Evolutionary conservation across 1,284 basidiomycete species (phyloP).

Genomic region (Coniophora puteana): DNA sequence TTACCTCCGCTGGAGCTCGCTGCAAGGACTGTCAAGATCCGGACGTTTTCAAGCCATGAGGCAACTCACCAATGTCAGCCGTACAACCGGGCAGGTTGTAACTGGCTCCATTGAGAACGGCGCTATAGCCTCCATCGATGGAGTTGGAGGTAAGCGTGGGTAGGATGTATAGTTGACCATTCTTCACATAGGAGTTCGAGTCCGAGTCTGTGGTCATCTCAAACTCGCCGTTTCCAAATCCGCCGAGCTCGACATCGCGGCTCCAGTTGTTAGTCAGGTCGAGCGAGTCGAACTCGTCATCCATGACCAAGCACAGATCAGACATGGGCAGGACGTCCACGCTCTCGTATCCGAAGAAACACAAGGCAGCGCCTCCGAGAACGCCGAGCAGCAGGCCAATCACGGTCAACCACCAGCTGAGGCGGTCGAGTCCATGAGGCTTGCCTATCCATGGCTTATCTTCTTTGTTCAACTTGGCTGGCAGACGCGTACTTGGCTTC

Average conservation of each 20-base stretch:
- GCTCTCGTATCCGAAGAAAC: conserved; percentile 28
- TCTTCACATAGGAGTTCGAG: conserved; percentile 67
- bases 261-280: conserved; percentile 53
- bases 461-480: conserved; percentile 39
- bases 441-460: conserved; percentile 51
- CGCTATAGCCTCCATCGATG: conserved; percentile 43
- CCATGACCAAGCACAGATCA: conserved; percentile 63
- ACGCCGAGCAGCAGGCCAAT: conserved; percentile 38
- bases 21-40: background rate
- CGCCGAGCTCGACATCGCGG: conserved; percentile 69
- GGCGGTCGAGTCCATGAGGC: conserved; percentile 27
- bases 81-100: conserved; percentile 73
- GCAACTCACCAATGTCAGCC: conserved; percentile 25
- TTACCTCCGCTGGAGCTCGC: conserved; percentile 7
- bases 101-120: conserved; percentile 59
- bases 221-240: conserved; percentile 79
- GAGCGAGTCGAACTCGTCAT: conserved; percentile 63
- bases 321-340: conserved; percentile 33
- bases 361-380: conserved; percentile 33
- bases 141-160: conserved; percentile 75
- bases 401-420: conserved; percentile 44
- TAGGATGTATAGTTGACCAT: conserved; percentile 73
- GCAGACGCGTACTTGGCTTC: conserved; percentile 44
- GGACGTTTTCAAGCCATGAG: conserved; percentile 11
- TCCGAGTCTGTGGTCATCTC: conserved; percentile 68